Percentiles rank a stretch among this genome's conserved stretches.
Conservation (phyloP, 139 green algal genomes). For the Astrephomene gubernaculifera region DNA sequence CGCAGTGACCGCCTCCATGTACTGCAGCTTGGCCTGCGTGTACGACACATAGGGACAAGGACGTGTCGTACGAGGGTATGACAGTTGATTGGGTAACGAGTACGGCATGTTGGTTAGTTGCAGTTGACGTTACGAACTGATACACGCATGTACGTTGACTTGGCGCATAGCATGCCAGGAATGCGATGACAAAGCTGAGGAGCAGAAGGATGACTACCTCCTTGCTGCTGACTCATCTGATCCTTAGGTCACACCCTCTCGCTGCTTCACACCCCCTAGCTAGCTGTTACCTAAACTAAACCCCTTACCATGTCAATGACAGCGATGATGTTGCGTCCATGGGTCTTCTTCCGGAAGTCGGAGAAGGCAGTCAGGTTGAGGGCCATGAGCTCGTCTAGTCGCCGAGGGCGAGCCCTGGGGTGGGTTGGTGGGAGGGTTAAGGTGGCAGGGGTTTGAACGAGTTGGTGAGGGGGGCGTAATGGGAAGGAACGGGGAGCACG, state of each 20-base stretch:
- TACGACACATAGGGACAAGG: too few species aligned
- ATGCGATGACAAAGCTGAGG: not conserved
- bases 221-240: not conserved
- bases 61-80: not conserved
- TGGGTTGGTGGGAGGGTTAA: too few species aligned
- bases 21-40: conserved; percentile 28
- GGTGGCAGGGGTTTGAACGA: too few species aligned
- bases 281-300: not conserved
- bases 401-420: conserved; percentile 5
- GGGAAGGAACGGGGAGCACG: too few species aligned
- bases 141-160: not conserved
- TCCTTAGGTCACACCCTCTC: not conserved
- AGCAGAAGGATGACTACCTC: not conserved
- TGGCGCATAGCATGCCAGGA: not conserved
- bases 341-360: conserved; percentile 18
- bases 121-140: not conserved
- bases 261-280: not conserved
- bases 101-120: not conserved
- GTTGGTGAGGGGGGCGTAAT: too few species aligned
- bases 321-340: conserved; percentile 40
- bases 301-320: conserved; percentile 22
- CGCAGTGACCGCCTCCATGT: conserved; percentile 2
- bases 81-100: not conserved
- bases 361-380: conserved; percentile 3
- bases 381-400: conserved; percentile 9